Conservation (phyloP, 768 basidiomycete genomes). For the Pleurotus salmoneostramineus region DNA sequence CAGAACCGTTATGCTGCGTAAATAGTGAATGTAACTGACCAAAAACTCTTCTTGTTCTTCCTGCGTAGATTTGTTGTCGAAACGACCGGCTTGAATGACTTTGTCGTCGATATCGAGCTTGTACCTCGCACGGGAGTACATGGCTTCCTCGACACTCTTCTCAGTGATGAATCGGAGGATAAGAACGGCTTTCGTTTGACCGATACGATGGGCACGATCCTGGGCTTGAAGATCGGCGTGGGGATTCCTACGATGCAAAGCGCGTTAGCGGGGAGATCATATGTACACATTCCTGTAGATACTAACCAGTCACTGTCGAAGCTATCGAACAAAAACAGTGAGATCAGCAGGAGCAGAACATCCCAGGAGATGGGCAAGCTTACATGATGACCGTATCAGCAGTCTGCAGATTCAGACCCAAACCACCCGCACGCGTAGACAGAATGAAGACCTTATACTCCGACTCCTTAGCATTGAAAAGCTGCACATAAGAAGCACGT, state of each 20-base stretch:
- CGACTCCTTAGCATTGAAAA: slow-evolving; percentile 88
- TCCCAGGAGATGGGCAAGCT: slow-evolving; percentile 21
- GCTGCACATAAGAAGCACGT: slow-evolving; percentile 78
- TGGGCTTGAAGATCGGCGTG: slow-evolving; percentile 99
- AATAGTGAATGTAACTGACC: slow-evolving; percentile 41
- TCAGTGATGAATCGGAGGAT: slow-evolving; percentile 97
- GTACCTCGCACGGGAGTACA: slow-evolving; percentile 90
- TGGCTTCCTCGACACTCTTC: slow-evolving; percentile 97
- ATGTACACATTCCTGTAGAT: neutral
- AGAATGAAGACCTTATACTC: slow-evolving; percentile 91
- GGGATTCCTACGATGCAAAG: slow-evolving; percentile 67
- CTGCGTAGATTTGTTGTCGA: slow-evolving; percentile 97
- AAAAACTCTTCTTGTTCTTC: slow-evolving; percentile 97
- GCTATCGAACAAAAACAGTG: slow-evolving; percentile 28
- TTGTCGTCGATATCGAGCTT: slow-evolving; percentile 99
- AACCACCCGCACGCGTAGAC: slow-evolving; percentile 90
- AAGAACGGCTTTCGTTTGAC: slow-evolving; percentile 96
- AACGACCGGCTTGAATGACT: slow-evolving; percentile 98
- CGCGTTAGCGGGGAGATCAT: slow-evolving; percentile 10
- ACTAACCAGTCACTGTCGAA: slow-evolving; percentile 74
- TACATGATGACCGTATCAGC: slow-evolving; percentile 96
- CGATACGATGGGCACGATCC: slow-evolving; percentile 99
- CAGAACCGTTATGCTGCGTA: no score
- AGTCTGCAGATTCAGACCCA: slow-evolving; percentile 92
- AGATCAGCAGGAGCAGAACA: slow-evolving; percentile 5